Evolutionary conservation across 83 land plant genomes (phyloP).

Genomic region (Larix sibirica): DNA sequence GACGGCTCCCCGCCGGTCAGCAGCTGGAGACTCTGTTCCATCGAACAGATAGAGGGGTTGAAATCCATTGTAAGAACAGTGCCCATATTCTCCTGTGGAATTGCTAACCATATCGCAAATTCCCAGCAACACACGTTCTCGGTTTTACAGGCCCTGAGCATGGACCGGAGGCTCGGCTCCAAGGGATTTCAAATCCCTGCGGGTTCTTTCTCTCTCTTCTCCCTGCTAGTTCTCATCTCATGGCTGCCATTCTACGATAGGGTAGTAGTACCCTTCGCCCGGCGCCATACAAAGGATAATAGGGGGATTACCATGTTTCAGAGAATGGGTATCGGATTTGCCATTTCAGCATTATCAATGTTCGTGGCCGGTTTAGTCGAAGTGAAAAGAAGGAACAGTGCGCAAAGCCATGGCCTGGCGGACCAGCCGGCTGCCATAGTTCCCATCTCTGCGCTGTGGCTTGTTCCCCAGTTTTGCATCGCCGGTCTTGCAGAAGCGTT

Average conservation of each 20-base stretch:
- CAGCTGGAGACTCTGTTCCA: constrained; percentile 69
- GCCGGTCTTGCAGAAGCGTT: constrained; percentile 75
- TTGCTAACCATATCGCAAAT: constrained; percentile 42
- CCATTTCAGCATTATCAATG: constrained; percentile 49
- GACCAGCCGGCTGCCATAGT: constrained; percentile 14
- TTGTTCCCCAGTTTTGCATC: constrained; percentile 66
- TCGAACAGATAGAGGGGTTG: constrained; percentile 73
- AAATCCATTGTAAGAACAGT: constrained; percentile 57
- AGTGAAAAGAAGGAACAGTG: constrained; percentile 44
- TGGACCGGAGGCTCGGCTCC: constrained; percentile 60
- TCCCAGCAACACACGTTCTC: constrained; percentile 58
- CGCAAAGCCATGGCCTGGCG: constrained; percentile 24
- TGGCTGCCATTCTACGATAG: constrained; percentile 63
- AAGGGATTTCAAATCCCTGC: constrained; percentile 50
- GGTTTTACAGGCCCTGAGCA: constrained; percentile 59
- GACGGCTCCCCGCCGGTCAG: constrained; percentile 21
- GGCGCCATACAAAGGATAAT: constrained; percentile 41
- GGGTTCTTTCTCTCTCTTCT: constrained; percentile 62
- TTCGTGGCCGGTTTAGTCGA: constrained; percentile 56
- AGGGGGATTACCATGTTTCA: constrained; percentile 56
- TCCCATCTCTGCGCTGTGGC: constrained; percentile 54
- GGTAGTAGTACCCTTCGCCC: constrained; percentile 40
- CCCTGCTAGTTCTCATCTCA: constrained; percentile 36
- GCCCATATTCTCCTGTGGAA: constrained; percentile 74
- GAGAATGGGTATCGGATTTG: constrained; percentile 65